Evolutionary conservation across 306 rosid species (phyloP), one percentile per base, ranked within the genome.

Genomic region (Cicer cuneatum): DNA sequence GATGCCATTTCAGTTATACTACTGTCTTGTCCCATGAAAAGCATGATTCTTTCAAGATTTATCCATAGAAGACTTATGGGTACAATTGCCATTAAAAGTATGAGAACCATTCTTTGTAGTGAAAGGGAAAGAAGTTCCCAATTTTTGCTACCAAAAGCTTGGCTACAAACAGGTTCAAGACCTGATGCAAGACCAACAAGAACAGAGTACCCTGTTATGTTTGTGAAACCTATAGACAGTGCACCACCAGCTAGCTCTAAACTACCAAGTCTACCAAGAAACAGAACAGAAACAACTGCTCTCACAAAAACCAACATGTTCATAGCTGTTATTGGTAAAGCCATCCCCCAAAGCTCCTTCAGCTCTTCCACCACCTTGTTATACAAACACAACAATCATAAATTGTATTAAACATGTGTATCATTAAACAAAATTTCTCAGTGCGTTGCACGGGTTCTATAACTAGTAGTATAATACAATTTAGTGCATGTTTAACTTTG

Each of bases 241-340:
- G 99, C 96, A 7, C 97, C 97, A 7, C 99, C 99, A 1, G 99
- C 99, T n/a, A 94, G 90, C 82, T 94, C 96, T 15, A 94, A 71
- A 57, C 94, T 86, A 0, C 99, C 99, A 0, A 91, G 92, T 4
- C 90, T 76, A 7, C 99, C 97, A 11, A 94, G 78, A 56, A 94
- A 92, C 6, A 92, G 54, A 8, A 94, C 95, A 0, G 99, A 92
- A 5, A 94, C 96, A 2, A 85, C 90, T 0, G 89, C 90, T 57
- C 99, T 72, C 7, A 91, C 75, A 33, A 91, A 94, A 2, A 86
- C 97, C 13, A 92, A 62, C 66, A 70, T 51, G 90, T 91, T 91
- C 90, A 89, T 88, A 4, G 86, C 86, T 33, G 97, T 94, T 52
- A 89, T 83, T 0, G 98, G 97, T 12, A 94, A 39, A 4, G 92